Evolutionary conservation across 257 asterid species (phyloP), one percentile per base, ranked within the genome.

Genomic region (Petunia secreta): DNA sequence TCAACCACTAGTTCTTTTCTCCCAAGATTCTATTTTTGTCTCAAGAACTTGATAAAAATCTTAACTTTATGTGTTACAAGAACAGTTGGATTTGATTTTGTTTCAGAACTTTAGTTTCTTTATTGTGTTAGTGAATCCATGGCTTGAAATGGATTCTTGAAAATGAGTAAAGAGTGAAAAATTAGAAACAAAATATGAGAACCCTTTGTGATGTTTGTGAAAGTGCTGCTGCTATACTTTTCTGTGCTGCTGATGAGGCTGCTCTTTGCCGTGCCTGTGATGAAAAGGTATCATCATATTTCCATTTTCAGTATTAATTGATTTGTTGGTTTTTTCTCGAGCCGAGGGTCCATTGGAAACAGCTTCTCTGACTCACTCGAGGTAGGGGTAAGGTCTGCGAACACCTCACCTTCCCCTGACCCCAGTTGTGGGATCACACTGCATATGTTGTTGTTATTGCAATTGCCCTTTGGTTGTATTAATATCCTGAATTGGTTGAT

Each of bases 181-280:
- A 50, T 11, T 9, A 4, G 58, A 43, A 67, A 63, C 60, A 62
- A 57, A 60, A 85, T 83, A 95, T 95, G 98, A 91, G 98, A 83
- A 92, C 98, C 65, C 85, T 95, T 48, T 95, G 99, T 84, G 99
- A 93, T 84, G 98, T 88, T 11, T 95, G 99, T 78, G 99, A 92
- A 87, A 90, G 95, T 77, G 97, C 98, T 55, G 97, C 97, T 71
- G 99, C 99, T 38, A 87, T 90, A 83, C 77, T 95, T 43, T 95
- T 95, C 85, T 93, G 99, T 82, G 97, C 98, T 53, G 99, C 99
- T 64, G 99, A 94, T 71, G 98, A 94, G 91, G 98, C 98, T 79
- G 91, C 97, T 82, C 96, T 95, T 11, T 95, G 98, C 69, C 90
- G 90, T 64, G 84, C 95, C 66, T 95, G 99, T 78, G 99, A 95